Conservation (phyloP, 768 basidiomycete genomes). For the Termitomyces sp. region DNA sequence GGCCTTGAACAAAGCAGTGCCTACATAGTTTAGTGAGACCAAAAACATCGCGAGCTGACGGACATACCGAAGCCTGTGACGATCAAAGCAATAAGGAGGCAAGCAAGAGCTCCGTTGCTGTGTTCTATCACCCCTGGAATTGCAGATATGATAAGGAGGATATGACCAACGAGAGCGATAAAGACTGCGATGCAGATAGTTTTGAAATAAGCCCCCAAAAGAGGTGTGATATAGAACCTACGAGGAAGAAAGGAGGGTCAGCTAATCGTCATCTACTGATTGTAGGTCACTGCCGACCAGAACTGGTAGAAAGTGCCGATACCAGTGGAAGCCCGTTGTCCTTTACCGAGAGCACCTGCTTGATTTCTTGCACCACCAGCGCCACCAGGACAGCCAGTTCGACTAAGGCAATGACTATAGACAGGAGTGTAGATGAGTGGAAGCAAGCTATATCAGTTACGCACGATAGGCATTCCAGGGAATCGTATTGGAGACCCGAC, state of each 20-base stretch:
- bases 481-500: conserved; percentile 53
- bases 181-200: conserved; percentile 58
- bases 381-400: conserved; percentile 60
- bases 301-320: conserved; percentile 66
- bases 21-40: conserved; percentile 15
- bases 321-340: conserved; percentile 72
- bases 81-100: conserved; percentile 43
- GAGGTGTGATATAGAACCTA: conserved; percentile 62
- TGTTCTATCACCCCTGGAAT: conserved; percentile 44
- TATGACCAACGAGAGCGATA: conserved; percentile 58
- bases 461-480: conserved; percentile 53
- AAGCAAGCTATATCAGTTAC: conserved; percentile 9
- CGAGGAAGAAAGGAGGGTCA: background rate
- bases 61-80: conserved; percentile 44
- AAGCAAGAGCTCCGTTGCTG: background rate
- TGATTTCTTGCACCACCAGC: conserved; percentile 47
- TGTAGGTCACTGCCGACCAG: conserved; percentile 35
- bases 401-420: conserved; percentile 54
- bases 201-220: conserved; percentile 69
- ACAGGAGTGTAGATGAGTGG: background rate
- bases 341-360: conserved; percentile 61
- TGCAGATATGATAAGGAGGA: conserved; percentile 56
- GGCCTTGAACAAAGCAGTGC: conserved; percentile 71
- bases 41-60: background rate
- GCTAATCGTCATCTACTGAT: background rate